Evolutionary conservation across 208 protist genomes (phyloP), one percentile per base, ranked within the genome.

Genomic region (Leishmania turanica): DNA sequence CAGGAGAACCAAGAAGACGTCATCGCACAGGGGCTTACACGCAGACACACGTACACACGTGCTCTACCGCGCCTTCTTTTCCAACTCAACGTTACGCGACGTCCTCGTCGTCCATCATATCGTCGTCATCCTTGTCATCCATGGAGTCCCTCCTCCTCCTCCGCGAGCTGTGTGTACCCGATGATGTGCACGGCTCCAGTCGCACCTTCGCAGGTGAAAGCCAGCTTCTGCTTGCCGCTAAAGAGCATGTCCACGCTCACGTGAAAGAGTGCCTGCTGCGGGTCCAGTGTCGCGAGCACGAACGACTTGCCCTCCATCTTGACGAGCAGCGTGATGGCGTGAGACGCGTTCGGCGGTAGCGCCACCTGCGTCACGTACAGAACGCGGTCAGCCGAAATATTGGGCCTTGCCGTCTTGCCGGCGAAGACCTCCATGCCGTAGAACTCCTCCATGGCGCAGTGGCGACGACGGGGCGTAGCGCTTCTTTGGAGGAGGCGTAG

Each of bases 361-460:
- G 93, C 91, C 4, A 93, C 75, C 58, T 93, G 92, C 5, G 90
- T 93, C 47, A 97, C 69, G 74, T 90, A 89, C 21, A 97, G 85
- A 37, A 92, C 83, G 74, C 87, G 88, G 34, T 93, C 91, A 15
- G 87, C 80, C 1, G 91, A 81, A 21, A 97, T 92, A n/a, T 89
- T 90, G 17, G 87, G 90, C 79, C 88, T 88, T 19, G 88, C 81
- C 66, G 88, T 68, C 75, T 91, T 80, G 42, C 91, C 93, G 3
- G 84, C 87, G n/a, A 76, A 78, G 19, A 96, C 91, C 80, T 96
- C 93, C 17, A 94, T 13, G 56, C 93, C 93, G 73, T 94, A 96
- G 77, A 96, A 96, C 27, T 87, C 87, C 65, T 96, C 90, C 93
- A 96, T 96, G 51, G 37, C 40, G 51, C 34, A 6, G 45, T 53